Base-by-base conservation (phyloP, 2,329 filamentous ascomycete species). In the Myriosclerotinia curreyana region DNA sequence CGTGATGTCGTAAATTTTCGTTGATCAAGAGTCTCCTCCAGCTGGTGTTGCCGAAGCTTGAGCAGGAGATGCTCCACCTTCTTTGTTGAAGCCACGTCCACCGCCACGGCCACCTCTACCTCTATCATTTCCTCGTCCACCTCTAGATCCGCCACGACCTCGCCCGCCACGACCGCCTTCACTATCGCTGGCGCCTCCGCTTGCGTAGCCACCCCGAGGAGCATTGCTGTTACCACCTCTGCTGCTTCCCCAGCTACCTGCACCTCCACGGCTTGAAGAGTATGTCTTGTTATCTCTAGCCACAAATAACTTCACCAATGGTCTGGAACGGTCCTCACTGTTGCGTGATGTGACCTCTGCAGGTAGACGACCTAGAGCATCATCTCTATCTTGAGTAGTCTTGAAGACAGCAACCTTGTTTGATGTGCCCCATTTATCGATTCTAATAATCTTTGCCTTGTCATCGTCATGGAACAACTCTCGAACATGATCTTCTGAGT, bases 351-450 rank as follows among this genome's bases (percentile, higher is more conserved):
- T 94, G 71, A 88, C 82, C 51, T 95, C 91, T 17, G 87, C 83
- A 6, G 91, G 85, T 65, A 96, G 82, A 68, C 86, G 87, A 50
- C 86, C 84, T 73, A 96, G 83, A 42, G 92, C 91, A 42, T 83
- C 85, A 71, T 93, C 90, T 73, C 94, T 91, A 58, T 96, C 91
- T 70, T 96, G 89, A 3, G 81, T 74, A 2, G 83, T 90, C 74
- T 88, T 86, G 79, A 98, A 98, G 69, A 93, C 88, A 34, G 91
- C 92, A 58, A 96, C 91, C 78, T 89, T 93, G 79, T 92, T 92
- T 67, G 86, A 86, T 72, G 86, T 86, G 46, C 88, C 88, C 80
- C 87, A 90, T 77, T 91, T 93, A 73, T 92, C 88, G 59, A 94
- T 82, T 77, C 87, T 88, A 62, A 85, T 77, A 69, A 97, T 91